Evolutionary conservation across 176 grass and related monocot genomes (phyloP).

Genomic region (Zizania latifolia): DNA sequence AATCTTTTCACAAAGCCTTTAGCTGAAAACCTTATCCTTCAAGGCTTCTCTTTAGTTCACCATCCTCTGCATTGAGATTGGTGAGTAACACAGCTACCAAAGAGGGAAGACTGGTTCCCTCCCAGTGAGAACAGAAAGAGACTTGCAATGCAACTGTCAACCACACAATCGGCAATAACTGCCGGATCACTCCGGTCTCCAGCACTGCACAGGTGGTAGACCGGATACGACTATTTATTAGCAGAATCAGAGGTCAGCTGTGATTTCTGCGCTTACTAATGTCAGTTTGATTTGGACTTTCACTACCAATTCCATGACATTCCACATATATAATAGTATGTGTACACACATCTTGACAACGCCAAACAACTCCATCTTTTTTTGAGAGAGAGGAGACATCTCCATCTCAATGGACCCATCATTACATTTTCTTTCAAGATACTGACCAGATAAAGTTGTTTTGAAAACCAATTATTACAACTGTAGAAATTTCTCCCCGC

Average conservation of each 20-base stretch:
- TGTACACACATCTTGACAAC: not conserved
- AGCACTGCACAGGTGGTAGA: slow-evolving; percentile 8
- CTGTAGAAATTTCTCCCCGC: not conserved
- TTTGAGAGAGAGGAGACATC: too few relatives aligned
- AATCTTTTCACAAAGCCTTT: slow-evolving; percentile 17
- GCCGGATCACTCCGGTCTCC: not conserved
- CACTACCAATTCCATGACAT: slow-evolving; percentile 12
- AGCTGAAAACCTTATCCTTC: not conserved
- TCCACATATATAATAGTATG: not conserved
- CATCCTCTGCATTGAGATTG: slow-evolving; percentile 29
- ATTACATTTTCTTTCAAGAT: not conserved
- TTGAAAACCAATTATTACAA: not conserved
- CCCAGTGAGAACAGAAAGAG: not conserved
- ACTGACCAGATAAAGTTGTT: not conserved
- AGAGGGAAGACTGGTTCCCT: not conserved
- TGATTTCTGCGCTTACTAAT: not conserved
- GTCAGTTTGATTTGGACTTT: not conserved
- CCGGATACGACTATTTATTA: not conserved
- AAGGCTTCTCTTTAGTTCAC: not conserved
- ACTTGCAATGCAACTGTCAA: not conserved
- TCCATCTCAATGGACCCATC: not conserved
- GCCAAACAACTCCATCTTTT: not conserved
- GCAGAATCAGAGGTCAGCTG: not conserved
- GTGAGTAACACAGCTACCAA: not conserved
- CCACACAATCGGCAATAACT: not conserved